Evolutionary conservation across 164 flowering plant genomes (phyloP).

Genomic region (Magnolia kwangsiensis): DNA sequence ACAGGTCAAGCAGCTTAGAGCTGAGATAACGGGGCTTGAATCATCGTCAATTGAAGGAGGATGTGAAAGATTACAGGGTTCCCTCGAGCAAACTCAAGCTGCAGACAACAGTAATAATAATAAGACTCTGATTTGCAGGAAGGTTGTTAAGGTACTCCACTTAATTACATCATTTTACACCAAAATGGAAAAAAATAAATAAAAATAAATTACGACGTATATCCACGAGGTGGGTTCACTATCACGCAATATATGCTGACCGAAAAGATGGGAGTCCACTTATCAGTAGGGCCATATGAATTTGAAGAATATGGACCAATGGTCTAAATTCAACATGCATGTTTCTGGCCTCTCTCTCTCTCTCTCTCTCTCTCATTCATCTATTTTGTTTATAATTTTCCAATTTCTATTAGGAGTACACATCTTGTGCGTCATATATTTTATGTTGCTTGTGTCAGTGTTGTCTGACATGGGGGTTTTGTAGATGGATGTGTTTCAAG

Average conservation of each 20-base stretch:
- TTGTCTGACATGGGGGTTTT: background rate
- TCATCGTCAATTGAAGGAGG: constrained; percentile 34
- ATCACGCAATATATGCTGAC: too few relatives aligned
- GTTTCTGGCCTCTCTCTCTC: too few relatives aligned
- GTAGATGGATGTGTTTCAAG: constrained; percentile 72
- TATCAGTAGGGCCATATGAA: too few relatives aligned
- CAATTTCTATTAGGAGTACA: background rate
- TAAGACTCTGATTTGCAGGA: constrained; percentile 23
- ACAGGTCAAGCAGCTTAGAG: constrained; percentile 57
- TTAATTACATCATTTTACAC: too few relatives aligned
- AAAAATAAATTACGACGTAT: too few relatives aligned
- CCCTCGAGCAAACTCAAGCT: constrained; percentile 15
- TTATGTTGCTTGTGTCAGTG: too few relatives aligned
- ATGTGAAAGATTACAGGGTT: constrained; percentile 15
- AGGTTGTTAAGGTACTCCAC: constrained; percentile 47
- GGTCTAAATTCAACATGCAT: background rate
- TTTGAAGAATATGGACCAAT: too few relatives aligned
- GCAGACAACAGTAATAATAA: background rate
- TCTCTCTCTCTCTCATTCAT: background rate
- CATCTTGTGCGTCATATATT: background rate
- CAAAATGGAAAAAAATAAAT: too few relatives aligned
- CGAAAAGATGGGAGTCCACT: too few relatives aligned
- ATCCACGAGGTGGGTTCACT: too few relatives aligned
- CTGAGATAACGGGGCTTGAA: constrained; percentile 67
- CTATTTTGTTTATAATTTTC: background rate